Base-by-base conservation (phyloP, 306 rosid genomes). In the Betula pendula region DNA sequence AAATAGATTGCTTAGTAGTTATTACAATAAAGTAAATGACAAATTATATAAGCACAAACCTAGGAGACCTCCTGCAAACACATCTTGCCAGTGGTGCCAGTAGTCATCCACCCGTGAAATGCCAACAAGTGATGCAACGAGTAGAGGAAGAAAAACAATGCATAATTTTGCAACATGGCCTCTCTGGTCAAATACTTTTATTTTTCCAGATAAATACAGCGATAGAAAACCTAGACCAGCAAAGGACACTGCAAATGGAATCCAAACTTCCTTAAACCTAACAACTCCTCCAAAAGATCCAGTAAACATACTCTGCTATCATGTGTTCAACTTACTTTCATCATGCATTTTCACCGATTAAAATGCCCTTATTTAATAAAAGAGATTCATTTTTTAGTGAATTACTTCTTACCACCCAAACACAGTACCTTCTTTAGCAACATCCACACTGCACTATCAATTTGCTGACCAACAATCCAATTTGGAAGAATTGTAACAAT, bases 21-120 rank as follows among this genome's bases (percentile, higher is more conserved):
- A 52, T 35, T 27, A 52, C 60, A 63, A 68, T 40, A 14, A 76
- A 48, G 31, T 29, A 59, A 75, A 29, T 68, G 62, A 68, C 14
- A 50, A 19, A 73, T 70, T 45, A 72, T 53, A 58, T 71, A 31
- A 42, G 22, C 72, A 82, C 93, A 60, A 60, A 93, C 98, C 98
- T 58, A 91, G 60, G 62, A 93, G 88, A 24, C 92, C 93, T 86
- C 98, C 98, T 2, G 90, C 95, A 84, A 93, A 88, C 73, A 93
- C 98, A 13, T 93, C 98, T 77, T 88, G 85, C 97, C 98, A 93
- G 77, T 93, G 98, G 84, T 93, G 98, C 98, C 98, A 90, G 74
- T 93, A 93, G 83, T 93, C 98, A 78, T 93, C 97, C 43, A 93
- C 88, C 70, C 89, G 86, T 75, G 98, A 93, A 79, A 93, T 52